Evolutionary conservation across 2,329 filamentous ascomycete genomes (phyloP).

Genomic region (Fusarium succisae): DNA sequence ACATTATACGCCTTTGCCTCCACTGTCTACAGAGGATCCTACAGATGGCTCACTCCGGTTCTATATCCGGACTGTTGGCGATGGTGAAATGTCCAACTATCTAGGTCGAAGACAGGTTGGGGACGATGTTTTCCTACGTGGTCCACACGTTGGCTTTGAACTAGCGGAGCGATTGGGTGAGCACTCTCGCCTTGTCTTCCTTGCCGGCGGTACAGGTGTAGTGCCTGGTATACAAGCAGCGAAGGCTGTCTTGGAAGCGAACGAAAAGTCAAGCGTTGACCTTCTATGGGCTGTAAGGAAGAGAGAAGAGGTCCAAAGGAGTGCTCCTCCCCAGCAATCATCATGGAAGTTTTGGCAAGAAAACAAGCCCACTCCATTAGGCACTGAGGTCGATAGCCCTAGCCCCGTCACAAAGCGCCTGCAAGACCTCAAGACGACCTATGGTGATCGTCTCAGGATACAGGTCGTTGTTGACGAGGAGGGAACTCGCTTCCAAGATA

Average conservation of each 20-base stretch:
- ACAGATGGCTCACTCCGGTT: slow-evolving; percentile 68
- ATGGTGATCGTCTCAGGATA: slow-evolving; percentile 67
- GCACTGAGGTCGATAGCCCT: slow-evolving; percentile 35
- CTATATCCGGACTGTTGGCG: slow-evolving; percentile 78
- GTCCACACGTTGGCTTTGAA: slow-evolving; percentile 77
- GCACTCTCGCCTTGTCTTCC: slow-evolving; percentile 71
- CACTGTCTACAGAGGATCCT: slow-evolving; percentile 44
- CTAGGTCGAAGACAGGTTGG: slow-evolving; percentile 72
- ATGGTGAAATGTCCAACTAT: slow-evolving; percentile 88
- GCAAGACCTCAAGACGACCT: slow-evolving; percentile 65
- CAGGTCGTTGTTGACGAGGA: slow-evolving; percentile 88
- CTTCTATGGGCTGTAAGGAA: slow-evolving; percentile 84
- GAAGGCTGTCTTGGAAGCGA: slow-evolving; percentile 63
- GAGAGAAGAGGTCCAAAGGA: slow-evolving; percentile 60
- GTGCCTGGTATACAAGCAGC: slow-evolving; percentile 88
- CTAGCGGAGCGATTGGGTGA: slow-evolving; percentile 48
- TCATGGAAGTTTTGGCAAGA: slow-evolving; percentile 41
- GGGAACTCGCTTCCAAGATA: slow-evolving; percentile 68
- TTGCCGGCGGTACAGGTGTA: slow-evolving; percentile 93
- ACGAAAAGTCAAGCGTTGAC: slow-evolving; percentile 57
- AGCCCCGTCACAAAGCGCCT: slow-evolving; percentile 70
- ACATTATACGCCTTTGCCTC: slow-evolving; percentile 88
- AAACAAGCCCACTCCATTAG: slow-evolving; percentile 33
- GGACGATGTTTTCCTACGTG: slow-evolving; percentile 76
- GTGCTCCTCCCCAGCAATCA: slow-evolving; percentile 15